phyloP scores from a whole-genome alignment of 305 asterid genomes.

The Solanum hybrid region DNA sequence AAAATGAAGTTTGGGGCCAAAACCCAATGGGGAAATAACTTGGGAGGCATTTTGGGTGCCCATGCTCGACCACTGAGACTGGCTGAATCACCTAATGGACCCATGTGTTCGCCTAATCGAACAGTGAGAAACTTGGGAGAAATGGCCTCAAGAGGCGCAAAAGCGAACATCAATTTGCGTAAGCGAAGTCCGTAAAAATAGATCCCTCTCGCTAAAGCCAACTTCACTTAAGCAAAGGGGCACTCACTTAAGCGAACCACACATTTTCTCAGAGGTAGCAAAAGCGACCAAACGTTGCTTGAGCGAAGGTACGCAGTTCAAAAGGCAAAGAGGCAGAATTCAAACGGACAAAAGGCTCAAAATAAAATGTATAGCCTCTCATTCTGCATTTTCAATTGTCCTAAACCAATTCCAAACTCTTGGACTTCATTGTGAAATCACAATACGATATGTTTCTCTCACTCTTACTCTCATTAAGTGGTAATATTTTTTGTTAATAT shows the following conservation, averaged over 20 bases:
- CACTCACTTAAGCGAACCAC: background rate
- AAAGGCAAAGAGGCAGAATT: background rate
- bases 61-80: background rate
- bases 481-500: too few relatives aligned
- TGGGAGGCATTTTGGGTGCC: background rate
- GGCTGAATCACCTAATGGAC: background rate
- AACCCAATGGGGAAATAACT: background rate
- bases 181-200: background rate
- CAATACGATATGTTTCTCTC: background rate
- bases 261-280: background rate
- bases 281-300: too few relatives aligned
- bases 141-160: background rate
- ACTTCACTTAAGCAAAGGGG: background rate
- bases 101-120: too few relatives aligned
- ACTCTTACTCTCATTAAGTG: background rate
- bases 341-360: background rate
- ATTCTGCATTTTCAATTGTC: background rate
- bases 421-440: background rate
- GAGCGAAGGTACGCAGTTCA: background rate
- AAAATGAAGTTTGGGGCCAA: background rate
- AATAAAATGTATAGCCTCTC: background rate
- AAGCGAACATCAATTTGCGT: background rate
- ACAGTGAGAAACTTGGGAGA: background rate
- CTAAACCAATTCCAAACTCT: background rate
- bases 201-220: background rate